Conservation (phyloP, 2,329 filamentous ascomycete genomes). For the Colletotrichum cereale region DNA sequence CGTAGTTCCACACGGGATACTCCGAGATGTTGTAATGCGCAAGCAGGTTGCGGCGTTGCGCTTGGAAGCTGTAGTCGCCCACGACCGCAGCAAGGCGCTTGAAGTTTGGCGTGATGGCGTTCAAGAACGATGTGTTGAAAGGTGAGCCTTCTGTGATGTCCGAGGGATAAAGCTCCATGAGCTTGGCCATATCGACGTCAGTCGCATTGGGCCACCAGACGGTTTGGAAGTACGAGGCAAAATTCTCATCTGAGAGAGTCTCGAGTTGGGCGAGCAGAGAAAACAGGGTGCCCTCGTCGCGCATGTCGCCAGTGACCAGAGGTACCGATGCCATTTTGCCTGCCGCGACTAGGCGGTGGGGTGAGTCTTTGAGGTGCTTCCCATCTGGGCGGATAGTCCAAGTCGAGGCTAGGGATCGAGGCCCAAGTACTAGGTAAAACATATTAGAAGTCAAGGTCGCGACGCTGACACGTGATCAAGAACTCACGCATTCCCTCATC, state of each 20-base stretch:
- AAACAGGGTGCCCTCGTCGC: constrained; percentile 76
- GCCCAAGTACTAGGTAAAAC: constrained; percentile 2
- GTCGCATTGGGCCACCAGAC: constrained; percentile 13
- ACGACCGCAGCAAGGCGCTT: constrained; percentile 73
- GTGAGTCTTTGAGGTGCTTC: constrained; percentile 22
- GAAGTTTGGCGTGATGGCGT: constrained; percentile 74
- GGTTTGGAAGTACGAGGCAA: constrained; percentile 3
- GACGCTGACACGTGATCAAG: no score
- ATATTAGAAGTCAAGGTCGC: background rate
- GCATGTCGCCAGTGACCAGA: constrained; percentile 72
- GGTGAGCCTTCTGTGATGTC: constrained; percentile 69
- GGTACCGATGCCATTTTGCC: constrained; percentile 57
- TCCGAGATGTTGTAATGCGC: constrained; percentile 30
- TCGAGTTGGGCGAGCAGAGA: constrained; percentile 52
- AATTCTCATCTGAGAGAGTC: constrained; percentile 4
- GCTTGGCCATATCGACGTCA: constrained; percentile 6
- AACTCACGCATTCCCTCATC: constrained; percentile 31
- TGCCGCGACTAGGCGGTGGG: constrained; percentile 9
- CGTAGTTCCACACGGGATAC: constrained; percentile 20
- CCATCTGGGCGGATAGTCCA: constrained; percentile 18
- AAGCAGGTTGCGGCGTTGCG: constrained; percentile 58
- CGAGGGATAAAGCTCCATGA: constrained; percentile 46
- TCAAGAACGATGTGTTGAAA: constrained; percentile 67
- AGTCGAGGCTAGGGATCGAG: constrained; percentile 14
- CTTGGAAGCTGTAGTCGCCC: constrained; percentile 69